Evolutionary conservation across 2,329 filamentous ascomycete genomes (phyloP).

Genomic region (Beauveria caledonica): DNA sequence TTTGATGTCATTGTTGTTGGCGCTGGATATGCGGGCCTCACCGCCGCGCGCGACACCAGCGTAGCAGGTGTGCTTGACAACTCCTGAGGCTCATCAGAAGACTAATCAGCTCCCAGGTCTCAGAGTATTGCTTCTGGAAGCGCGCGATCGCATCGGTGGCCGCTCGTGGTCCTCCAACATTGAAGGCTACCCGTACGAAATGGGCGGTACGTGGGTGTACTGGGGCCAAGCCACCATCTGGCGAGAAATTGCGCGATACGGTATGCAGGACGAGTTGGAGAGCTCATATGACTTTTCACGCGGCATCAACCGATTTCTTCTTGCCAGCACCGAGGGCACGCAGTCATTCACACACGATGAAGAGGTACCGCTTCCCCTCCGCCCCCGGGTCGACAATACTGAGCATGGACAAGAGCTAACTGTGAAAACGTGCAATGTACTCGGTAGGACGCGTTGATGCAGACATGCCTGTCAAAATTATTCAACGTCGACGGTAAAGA

Average conservation of each 20-base stretch:
- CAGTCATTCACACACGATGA: conserved; percentile 33
- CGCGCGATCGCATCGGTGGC: conserved; percentile 39
- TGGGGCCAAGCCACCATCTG: conserved; percentile 36
- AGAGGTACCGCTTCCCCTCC: conserved; percentile 22
- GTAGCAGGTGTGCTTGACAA: conserved; percentile 18
- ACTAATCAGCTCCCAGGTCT: conserved; percentile 17
- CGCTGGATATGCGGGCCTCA: conserved; percentile 24
- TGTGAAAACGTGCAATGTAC: neutral
- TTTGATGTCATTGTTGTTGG: conserved; percentile 24
- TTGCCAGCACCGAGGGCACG: conserved; percentile 23
- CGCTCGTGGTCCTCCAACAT: conserved; percentile 38
- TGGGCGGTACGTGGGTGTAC: conserved; percentile 43
- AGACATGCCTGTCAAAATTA: conserved; percentile 31
- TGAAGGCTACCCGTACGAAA: conserved; percentile 35
- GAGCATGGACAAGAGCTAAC: neutral
- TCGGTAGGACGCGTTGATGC: conserved; percentile 21
- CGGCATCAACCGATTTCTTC: conserved; percentile 33
- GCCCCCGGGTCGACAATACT: neutral
- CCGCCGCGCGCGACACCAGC: conserved; percentile 21
- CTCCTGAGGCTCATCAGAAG: neutral
- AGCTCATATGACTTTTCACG: conserved; percentile 31
- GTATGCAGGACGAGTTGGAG: conserved; percentile 32
- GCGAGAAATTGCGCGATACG: conserved; percentile 38
- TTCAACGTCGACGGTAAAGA: conserved; percentile 36
- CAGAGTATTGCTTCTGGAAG: conserved; percentile 36